phyloP scores from a whole-genome alignment of 163 green algal species.

The Chlamydomonas reinhardtii region DNA sequence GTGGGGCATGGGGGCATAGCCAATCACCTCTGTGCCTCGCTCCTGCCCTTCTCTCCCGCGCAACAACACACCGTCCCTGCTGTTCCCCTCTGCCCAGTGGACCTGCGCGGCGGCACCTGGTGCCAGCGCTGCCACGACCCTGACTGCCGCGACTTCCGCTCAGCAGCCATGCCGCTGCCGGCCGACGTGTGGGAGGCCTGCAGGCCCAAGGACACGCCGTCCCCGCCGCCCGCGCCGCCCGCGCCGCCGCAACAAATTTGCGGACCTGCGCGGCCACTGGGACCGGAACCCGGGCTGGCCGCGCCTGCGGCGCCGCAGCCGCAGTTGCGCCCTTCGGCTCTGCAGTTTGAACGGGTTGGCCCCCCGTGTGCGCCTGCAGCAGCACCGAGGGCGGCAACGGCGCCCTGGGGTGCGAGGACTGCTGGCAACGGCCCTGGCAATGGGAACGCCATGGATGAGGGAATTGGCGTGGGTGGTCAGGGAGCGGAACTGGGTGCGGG shows the following conservation, averaged over 20 bases:
- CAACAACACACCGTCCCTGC: too few relatives aligned
- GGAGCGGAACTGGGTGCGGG: too few relatives aligned
- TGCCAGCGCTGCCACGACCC: constrained; percentile 85
- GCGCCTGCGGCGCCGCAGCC: neutral
- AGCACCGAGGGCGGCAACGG: too few relatives aligned
- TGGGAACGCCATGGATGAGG: neutral
- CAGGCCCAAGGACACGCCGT: neutral
- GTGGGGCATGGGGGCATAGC: too few relatives aligned
- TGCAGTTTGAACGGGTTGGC: neutral
- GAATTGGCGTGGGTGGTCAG: neutral
- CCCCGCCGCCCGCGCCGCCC: too few relatives aligned
- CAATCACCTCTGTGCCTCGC: too few relatives aligned
- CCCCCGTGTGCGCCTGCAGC: too few relatives aligned
- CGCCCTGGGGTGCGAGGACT: neutral
- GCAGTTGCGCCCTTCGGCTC: too few relatives aligned
- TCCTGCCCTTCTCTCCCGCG: too few relatives aligned
- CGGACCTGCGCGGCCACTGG: too few relatives aligned
- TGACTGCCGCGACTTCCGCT: constrained; percentile 74
- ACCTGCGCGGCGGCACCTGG: constrained; percentile 62
- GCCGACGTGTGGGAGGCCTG: constrained; percentile 27
- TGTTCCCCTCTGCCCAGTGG: constrained; percentile 5
- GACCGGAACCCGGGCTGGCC: too few relatives aligned
- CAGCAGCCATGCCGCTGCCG: constrained; percentile 66
- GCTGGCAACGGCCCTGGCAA: too few relatives aligned
- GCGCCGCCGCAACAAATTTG: neutral